Evolutionary conservation across 352 stramenopile species (phyloP).

Genomic region (Globisporangium heterothallicum): DNA sequence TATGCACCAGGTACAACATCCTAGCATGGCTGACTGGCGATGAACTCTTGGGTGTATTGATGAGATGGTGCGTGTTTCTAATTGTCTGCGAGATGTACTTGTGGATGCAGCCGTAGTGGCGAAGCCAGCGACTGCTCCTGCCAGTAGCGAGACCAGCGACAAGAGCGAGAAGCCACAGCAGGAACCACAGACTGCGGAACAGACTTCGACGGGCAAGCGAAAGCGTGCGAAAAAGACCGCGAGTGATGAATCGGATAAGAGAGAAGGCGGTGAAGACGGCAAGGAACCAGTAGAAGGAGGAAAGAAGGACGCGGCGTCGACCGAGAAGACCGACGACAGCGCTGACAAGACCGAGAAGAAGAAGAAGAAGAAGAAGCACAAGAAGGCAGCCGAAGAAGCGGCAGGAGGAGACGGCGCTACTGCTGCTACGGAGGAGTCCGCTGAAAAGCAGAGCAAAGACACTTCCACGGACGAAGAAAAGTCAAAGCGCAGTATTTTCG

Average conservation of each 20-base stretch:
- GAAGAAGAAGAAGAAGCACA: constrained; percentile 35
- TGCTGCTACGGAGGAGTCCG: not conserved
- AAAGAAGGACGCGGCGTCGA: constrained; percentile 2
- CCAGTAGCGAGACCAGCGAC: not conserved
- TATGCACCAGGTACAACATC: constrained; percentile 24
- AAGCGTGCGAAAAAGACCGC: constrained; percentile 12
- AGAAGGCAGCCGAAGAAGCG: constrained; percentile 14
- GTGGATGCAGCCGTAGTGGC: not conserved
- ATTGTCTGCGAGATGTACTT: not conserved
- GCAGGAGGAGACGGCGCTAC: not conserved
- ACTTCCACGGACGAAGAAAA: constrained; percentile 46
- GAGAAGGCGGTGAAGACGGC: constrained; percentile 18
- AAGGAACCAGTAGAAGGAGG: constrained; percentile 3
- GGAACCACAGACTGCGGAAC: constrained; percentile 4
- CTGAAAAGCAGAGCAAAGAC: constrained; percentile 16
- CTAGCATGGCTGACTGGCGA: not conserved
- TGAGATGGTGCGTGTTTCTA: not conserved
- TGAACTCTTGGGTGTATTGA: not conserved
- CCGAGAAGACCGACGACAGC: not conserved
- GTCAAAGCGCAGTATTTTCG: constrained; percentile 82
- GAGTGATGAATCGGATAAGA: constrained; percentile 10
- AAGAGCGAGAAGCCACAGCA: constrained; percentile 10
- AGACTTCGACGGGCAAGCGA: constrained; percentile 8
- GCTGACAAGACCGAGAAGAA: constrained; percentile 23
- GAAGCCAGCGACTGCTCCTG: not conserved